Base-by-base conservation (phyloP, 371 early-diverging fungal species). In the Syncephalis plumigaleata region DNA sequence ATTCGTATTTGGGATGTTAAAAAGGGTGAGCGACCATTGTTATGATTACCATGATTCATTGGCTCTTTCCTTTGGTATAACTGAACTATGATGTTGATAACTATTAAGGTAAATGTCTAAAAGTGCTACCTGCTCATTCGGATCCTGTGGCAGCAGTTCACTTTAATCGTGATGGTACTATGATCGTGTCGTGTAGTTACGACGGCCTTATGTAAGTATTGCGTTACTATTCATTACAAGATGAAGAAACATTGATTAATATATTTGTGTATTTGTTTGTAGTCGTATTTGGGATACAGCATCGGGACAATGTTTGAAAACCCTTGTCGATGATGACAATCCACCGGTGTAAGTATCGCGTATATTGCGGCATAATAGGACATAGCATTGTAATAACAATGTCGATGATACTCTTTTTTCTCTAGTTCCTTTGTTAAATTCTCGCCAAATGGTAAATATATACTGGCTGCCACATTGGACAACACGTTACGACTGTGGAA, bases 371-470 rank as follows among this genome's bases (percentile, higher is more conserved):
- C n/a, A n/a, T n/a, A n/a, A n/a, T n/a, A n/a, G 22, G 24, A 15
- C 39, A 20, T 46, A 4, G 8, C 8, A 44, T 26, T 21, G 23
- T 21, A 23, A 26, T 45, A 16, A n/a, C 2, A 1, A 20, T 17
- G 24, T 23, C 1, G 5, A 13, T 18, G 2, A 4, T n/a, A 36
- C 23, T 27, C 44, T 25, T 18, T 31, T 18, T 31, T 47, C 22
- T 13, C 15, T 52, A 83, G 83, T n/a, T 86, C 93, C 0, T 92
- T 87, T 67, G 94, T 87, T 26, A 91, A 90, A 63, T 97, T 97
- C 57, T 91, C 93, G 22, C 98, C 98, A 24, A 97, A 97, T 60
- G 91, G 96, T 53, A 94, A 94, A 67, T 97, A 87, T 61, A 89
- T 97, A 50, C 73, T 97, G 43, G 91, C 95, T 2, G 77, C 89